phyloP scores from a whole-genome alignment of 305 asterid species.

The Fraxinus angustifolia region DNA sequence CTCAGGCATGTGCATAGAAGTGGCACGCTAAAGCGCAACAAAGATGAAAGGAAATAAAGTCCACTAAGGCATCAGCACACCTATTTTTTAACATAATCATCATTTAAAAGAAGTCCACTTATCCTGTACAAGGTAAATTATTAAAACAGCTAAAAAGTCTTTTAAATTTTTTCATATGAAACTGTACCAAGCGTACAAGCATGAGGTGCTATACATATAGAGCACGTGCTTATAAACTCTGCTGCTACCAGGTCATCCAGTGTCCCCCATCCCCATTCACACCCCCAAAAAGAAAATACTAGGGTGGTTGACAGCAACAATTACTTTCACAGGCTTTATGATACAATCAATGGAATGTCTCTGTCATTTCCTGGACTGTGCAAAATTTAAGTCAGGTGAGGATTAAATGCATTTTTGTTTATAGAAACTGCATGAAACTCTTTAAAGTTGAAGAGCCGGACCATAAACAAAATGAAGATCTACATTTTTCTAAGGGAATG shows the following conservation, averaged over 20 bases:
- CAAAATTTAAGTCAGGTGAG: neutral
- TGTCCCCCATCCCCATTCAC: neutral
- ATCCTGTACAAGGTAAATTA: neutral
- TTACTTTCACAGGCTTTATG: neutral
- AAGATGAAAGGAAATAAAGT: neutral
- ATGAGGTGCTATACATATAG: neutral
- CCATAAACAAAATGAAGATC: neutral
- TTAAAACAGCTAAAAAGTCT: neutral
- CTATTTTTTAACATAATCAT: neutral
- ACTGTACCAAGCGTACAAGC: neutral
- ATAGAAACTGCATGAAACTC: neutral
- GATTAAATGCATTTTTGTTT: neutral
- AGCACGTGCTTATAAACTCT: neutral
- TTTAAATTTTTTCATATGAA: neutral
- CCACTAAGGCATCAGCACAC: conserved; percentile 4
- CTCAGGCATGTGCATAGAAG: neutral
- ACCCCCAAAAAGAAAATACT: neutral
- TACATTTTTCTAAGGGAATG: neutral
- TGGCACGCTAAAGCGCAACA: neutral
- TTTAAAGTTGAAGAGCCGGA: neutral
- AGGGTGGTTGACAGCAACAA: neutral
- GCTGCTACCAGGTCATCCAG: neutral
- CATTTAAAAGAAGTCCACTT: neutral
- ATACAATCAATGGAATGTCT: neutral
- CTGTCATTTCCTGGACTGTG: neutral